Evolutionary conservation across 257 asterid genomes (phyloP), one percentile per base, ranked within the genome.

Genomic region (Jasminum sambac): DNA sequence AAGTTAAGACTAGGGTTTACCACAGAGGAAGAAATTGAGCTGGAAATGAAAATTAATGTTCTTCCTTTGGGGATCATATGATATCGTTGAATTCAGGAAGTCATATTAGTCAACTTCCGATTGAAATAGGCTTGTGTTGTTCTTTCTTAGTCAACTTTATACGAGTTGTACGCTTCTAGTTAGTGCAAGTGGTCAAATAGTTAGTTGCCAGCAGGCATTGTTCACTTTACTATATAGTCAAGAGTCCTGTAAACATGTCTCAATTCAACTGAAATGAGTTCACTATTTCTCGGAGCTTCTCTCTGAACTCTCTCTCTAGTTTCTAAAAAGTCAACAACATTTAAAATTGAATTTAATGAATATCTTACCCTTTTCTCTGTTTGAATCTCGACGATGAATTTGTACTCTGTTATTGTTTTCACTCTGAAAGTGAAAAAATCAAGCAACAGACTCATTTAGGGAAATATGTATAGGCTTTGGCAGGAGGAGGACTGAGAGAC

Each of bases 401-500:
- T 34, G 12, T 21, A 2, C 26, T 26, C 12, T 64, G 57, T 26
- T 24, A 26, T 30, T 14, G 9, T 11, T 25, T 64, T 12, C 26
- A n/a, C 5, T 25, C 5, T 46, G 59, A 11, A 46, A 14, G 17
- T 43, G 11, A 19, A 67, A 42, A 41, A 42, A 42, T 42, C 21
- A 14, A 14, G 17, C 13, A 42, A 11, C 48, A 0, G 17, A 44
- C 55, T 14, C 6, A 44, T 14, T 34, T 70, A 34, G 64, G 38
- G 17, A 17, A 24, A 41, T 63, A 13, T 48, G 6, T 74, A 30
- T 30, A 81, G 83, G 83, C 81, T 59, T 37, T 74, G 21, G 73
- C 77, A 25, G 83, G 74, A 25, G 83, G 74, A 40, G 71, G 74
- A 2, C 19, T 21, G 12, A 75, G 77, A 42, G 81, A 81, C 60